Conservation (phyloP, 331 rosid species). For the Ulmus americana region DNA sequence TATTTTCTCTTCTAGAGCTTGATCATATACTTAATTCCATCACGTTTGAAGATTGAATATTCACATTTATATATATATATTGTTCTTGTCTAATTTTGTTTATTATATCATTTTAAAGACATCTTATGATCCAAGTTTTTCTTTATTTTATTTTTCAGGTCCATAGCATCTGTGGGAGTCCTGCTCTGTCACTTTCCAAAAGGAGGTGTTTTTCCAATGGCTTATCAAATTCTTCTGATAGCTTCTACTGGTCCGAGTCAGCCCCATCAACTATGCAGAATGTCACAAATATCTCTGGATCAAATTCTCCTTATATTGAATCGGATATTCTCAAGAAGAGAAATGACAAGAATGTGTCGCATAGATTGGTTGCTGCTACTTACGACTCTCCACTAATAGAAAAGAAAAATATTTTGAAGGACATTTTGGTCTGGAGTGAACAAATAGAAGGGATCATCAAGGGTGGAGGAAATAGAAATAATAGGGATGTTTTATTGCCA, state of each 20-base stretch:
- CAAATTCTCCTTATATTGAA: slow-evolving; percentile 47
- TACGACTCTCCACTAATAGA: slow-evolving; percentile 31
- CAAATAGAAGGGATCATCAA: slow-evolving; percentile 20
- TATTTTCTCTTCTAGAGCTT: too few relatives aligned
- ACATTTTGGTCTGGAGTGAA: slow-evolving; percentile 88
- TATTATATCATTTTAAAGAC: too few relatives aligned
- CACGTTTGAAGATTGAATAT: too few relatives aligned
- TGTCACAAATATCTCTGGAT: slow-evolving; percentile 34
- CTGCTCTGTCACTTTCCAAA: slow-evolving; percentile 63
- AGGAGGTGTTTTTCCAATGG: slow-evolving; percentile 80
- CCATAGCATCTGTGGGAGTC: slow-evolving; percentile 67
- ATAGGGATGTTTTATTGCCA: slow-evolving; percentile 51
- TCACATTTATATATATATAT: too few relatives aligned
- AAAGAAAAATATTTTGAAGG: slow-evolving; percentile 53
- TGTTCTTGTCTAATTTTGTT: too few relatives aligned
- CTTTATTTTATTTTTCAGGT: slow-evolving; percentile 39
- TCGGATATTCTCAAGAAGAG: slow-evolving; percentile 34
- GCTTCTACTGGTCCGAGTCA: slow-evolving; percentile 40
- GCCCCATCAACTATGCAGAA: slow-evolving; percentile 37
- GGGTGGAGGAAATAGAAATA: slow-evolving; percentile 26
- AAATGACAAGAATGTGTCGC: slow-evolving; percentile 30
- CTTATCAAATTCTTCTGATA: slow-evolving; percentile 52
- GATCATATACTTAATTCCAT: too few relatives aligned
- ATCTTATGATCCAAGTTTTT: too few relatives aligned
- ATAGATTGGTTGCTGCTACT: slow-evolving; percentile 29